A percentile compares a stretch with the other conserved stretches of the same genome.
These are phyloP conservation scores for Jamesozyma hellenica DNA, from an alignment of 805 yeast genomes.

Conservation along the genomic window DNA sequence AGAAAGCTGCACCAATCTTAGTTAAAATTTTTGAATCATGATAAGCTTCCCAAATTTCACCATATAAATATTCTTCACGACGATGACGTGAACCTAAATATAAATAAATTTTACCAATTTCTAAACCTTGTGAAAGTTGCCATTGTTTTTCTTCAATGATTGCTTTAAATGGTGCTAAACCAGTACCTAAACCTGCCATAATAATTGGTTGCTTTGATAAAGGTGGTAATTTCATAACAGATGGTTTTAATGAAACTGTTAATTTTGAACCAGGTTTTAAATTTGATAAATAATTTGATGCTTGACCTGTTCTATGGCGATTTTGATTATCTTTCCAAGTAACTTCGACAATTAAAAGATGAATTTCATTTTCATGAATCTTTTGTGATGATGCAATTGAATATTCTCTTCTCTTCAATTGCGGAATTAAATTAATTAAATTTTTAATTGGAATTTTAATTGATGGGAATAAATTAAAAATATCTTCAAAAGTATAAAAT, in stretches of 20 bases:
- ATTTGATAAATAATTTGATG: conserved; percentile 82
- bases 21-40: conserved; percentile 86
- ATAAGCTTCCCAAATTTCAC: conserved; percentile 96
- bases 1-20: conserved; percentile 94
- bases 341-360: conserved; percentile 85
- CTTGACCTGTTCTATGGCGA: conserved; percentile 82
- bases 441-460: conserved; percentile 70
- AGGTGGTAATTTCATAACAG: conserved; percentile 93
- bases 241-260: conserved; percentile 90
- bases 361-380: conserved; percentile 84
- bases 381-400: conserved; percentile 95
- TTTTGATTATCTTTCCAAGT: conserved; percentile 89
- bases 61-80: conserved; percentile 89
- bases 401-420: conserved; percentile 92
- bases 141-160: conserved; percentile 90
- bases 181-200: conserved; percentile 97
- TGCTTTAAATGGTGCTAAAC: conserved; percentile 96
- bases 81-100: conserved; percentile 92
- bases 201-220: conserved; percentile 79
- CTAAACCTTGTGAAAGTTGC: conserved; percentile 82
- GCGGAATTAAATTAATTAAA: conserved; percentile 63
- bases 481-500: conserved; percentile 69
- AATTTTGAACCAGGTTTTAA: conserved; percentile 71
- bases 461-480: conserved; percentile 66
- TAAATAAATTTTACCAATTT: conserved; percentile 80